Evolutionary conservation across 176 grass and related monocot genomes (phyloP), one percentile per base, ranked within the genome.

Genomic region (Typha latifolia): DNA sequence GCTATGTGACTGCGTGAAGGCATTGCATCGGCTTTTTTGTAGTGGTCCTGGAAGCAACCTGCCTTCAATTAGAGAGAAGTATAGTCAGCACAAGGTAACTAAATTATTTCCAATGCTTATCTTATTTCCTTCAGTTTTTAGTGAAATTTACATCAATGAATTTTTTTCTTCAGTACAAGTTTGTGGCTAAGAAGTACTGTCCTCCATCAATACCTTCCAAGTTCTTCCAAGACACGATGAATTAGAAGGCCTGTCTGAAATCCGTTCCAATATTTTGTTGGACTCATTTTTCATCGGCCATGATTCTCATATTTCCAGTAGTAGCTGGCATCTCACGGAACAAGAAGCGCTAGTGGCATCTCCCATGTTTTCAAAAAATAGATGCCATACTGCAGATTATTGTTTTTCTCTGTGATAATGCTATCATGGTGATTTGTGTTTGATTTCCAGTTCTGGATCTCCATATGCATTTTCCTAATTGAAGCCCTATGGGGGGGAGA

Each of bases 11-110:
- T 92, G 94, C 31, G 94, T 92, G 22, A 81, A 81, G 79, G 75
- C 53, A 20, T 62, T 97, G 43, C 85, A 90, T 59, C 74, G 78
- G 12, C 81, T 97, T 71, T 71, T 87, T 52, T 82, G 76, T 3
- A 82, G 82, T 66, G 78, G 89, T 66, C 72, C 89, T 15, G 89
- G 88, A 63, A 93, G 84, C 49, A 97, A 87, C 72, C 86, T 97
- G 37, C 94, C 89, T 67, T 89, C 94, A 32, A 86, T 97, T 67
- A 92, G 94, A 82, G 89, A 97, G 55, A 97, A 97, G 66, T 97
- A 97, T 71, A 92, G 83, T 68, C 94, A 97, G 78, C 94, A 99
- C 72, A 99, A 93, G 89, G 94, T 96, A 84, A 66, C 0, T 24
- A 2, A 32, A 7, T 23, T 47, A 26, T 21, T 10, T 12, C 21